Conservation (phyloP, 2,329 filamentous ascomycete species). For the Magnaporthales sp. region DNA sequence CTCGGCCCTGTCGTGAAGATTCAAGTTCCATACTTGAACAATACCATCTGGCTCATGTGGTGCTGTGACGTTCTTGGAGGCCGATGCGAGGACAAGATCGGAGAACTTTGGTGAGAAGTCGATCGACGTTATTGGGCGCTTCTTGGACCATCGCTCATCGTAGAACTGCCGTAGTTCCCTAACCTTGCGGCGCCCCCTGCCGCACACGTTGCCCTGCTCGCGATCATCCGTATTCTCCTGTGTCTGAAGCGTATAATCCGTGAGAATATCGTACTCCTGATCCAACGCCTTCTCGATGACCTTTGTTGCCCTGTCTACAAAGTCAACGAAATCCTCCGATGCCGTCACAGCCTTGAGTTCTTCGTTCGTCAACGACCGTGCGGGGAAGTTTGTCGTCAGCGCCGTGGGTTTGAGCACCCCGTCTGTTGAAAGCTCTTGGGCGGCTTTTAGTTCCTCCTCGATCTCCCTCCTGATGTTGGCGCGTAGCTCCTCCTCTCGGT, state of each 20-base stretch:
- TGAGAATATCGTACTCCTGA: constrained; percentile 91
- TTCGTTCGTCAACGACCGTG: constrained; percentile 70
- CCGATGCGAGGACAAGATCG: constrained; percentile 85
- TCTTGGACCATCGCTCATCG: constrained; percentile 92
- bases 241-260: constrained; percentile 82
- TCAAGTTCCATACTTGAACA: constrained; percentile 93
- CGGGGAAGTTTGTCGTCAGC: constrained; percentile 56
- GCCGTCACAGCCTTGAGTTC: constrained; percentile 85
- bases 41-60: constrained; percentile 90
- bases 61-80: constrained; percentile 94
- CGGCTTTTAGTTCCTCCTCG: constrained; percentile 78
- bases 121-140: constrained; percentile 91
- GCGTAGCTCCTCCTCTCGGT: constrained; percentile 82
- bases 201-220: constrained; percentile 64
- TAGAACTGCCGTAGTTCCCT: constrained; percentile 91
- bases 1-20: constrained; percentile 88
- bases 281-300: constrained; percentile 94
- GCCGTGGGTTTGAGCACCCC: constrained; percentile 34
- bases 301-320: constrained; percentile 91
- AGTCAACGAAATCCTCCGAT: constrained; percentile 89
- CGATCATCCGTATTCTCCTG: constrained; percentile 73
- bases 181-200: constrained; percentile 64
- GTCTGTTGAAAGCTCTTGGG: constrained; percentile 51
- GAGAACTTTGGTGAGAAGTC: constrained; percentile 95
- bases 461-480: constrained; percentile 80